These are phyloP conservation scores for Gastroboletus turbinatus DNA, from an alignment of 1,284 basidiomycete genomes.

Conservation along the genomic window DNA sequence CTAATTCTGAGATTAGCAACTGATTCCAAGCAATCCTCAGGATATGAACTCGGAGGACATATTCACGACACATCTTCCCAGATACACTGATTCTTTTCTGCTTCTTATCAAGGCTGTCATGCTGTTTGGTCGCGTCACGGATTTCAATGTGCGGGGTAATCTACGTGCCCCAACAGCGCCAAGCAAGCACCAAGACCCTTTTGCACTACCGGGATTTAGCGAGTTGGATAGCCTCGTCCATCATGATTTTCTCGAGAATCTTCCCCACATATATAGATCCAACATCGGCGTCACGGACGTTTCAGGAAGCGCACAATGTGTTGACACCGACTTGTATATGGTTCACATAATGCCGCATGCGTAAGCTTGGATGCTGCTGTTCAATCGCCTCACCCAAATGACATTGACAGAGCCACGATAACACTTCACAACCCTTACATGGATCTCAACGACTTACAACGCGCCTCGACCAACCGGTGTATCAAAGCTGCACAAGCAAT, in stretches of 20 bases:
- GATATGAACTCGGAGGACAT: slow-evolving; percentile 60
- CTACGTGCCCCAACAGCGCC: slow-evolving; percentile 58
- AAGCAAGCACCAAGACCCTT: slow-evolving; percentile 68
- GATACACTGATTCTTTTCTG: slow-evolving; percentile 77
- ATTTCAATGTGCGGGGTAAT: slow-evolving; percentile 74
- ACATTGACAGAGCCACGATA: slow-evolving; percentile 64
- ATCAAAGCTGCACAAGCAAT: slow-evolving; percentile 71
- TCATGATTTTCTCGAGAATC: slow-evolving; percentile 61
- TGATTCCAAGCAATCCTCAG: slow-evolving; percentile 69
- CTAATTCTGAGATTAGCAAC: slow-evolving; percentile 40
- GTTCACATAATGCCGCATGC: slow-evolving; percentile 81
- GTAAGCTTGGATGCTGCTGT: slow-evolving; percentile 41
- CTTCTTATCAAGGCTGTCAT: slow-evolving; percentile 78
- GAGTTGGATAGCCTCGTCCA: slow-evolving; percentile 67
- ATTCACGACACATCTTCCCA: slow-evolving; percentile 65
- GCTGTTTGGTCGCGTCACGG: slow-evolving; percentile 80
- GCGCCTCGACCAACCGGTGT: slow-evolving; percentile 67
- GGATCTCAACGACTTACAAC: slow-evolving; percentile 63
- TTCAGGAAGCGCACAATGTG: slow-evolving; percentile 46
- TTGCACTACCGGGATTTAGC: slow-evolving; percentile 59
- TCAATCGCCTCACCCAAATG: slow-evolving; percentile 6
- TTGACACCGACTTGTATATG: slow-evolving; percentile 83
- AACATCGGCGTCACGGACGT: slow-evolving; percentile 59
- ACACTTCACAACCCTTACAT: slow-evolving; percentile 81
- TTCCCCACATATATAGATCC: slow-evolving; percentile 65